Evolutionary conservation across 2,329 filamentous ascomycete genomes (phyloP).

Genomic region (Scedosporium minutisporum): DNA sequence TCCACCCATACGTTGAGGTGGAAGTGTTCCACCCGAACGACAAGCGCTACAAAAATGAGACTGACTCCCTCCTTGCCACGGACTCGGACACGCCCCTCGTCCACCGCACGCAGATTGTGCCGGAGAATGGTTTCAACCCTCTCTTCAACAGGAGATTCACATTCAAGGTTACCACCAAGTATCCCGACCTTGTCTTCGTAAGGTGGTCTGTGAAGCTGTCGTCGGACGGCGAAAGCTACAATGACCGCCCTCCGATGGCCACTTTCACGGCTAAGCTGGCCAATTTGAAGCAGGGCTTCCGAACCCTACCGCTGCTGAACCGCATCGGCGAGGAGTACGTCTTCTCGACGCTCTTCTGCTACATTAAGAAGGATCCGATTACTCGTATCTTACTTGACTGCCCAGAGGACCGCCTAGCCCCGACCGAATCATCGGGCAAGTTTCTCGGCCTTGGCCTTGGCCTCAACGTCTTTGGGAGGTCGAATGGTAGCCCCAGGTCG

Average conservation of each 20-base stretch:
- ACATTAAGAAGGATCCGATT: constrained; percentile 57
- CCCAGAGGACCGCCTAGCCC: constrained; percentile 25
- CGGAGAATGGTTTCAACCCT: constrained; percentile 89
- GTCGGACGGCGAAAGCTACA: constrained; percentile 61
- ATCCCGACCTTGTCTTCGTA: constrained; percentile 86
- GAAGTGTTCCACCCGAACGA: constrained; percentile 93
- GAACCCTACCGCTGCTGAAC: constrained; percentile 83
- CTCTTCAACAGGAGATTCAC: constrained; percentile 71
- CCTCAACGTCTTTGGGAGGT: constrained; percentile 47
- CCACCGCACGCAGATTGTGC: constrained; percentile 69
- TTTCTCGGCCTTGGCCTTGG: constrained; percentile 46
- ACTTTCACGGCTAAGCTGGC: constrained; percentile 88
- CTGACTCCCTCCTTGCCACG: constrained; percentile 43
- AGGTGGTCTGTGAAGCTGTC: constrained; percentile 88
- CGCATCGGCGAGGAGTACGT: constrained; percentile 84
- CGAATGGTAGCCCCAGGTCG: constrained; percentile 39
- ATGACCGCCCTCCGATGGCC: constrained; percentile 59
- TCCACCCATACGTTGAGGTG: constrained; percentile 91
- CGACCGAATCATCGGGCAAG: constrained; percentile 26
- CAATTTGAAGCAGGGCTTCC: constrained; percentile 84
- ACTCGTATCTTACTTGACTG: constrained; percentile 47
- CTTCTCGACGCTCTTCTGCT: constrained; percentile 90
- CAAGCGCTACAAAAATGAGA: constrained; percentile 78
- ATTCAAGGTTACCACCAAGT: constrained; percentile 83
- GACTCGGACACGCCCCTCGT: constrained; percentile 55